A percentile compares a stretch with the other conserved stretches of the same genome.
phyloP scores from a whole-genome alignment of 2,329 filamentous ascomycete species.

The Pseudogymnoascus sp. region DNA sequence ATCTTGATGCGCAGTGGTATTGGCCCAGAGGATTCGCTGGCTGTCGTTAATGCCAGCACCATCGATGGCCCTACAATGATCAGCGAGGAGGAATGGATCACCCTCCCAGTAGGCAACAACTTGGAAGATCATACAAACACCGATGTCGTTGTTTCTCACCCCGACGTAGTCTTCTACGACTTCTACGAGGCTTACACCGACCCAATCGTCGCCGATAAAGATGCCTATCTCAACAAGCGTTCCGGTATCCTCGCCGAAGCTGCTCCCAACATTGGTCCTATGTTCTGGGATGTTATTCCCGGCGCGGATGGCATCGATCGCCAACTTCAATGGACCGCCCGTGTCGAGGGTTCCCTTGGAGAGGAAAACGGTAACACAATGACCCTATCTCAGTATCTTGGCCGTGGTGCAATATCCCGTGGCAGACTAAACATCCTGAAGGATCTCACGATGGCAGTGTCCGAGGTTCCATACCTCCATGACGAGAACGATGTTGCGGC shows the following conservation, averaged over 20 bases:
- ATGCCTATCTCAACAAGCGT: conserved; percentile 39
- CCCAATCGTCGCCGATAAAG: conserved; percentile 36
- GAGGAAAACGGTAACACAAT: conserved; percentile 22
- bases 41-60: conserved; percentile 16
- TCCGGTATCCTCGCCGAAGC: conserved; percentile 56
- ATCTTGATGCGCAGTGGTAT: conserved; percentile 56
- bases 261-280: conserved; percentile 56
- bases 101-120: conserved; percentile 51
- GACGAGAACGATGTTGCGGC: conserved; percentile 48
- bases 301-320: conserved; percentile 52
- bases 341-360: conserved; percentile 42
- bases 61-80: background rate
- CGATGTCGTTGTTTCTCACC: conserved; percentile 40
- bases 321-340: conserved; percentile 59
- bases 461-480: conserved; percentile 51
- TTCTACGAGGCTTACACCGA: conserved; percentile 51
- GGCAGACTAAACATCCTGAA: conserved; percentile 53
- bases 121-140: conserved; percentile 57
- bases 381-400: conserved; percentile 52
- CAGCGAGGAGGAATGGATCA: conserved; percentile 44
- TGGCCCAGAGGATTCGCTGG: conserved; percentile 39
- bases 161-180: conserved; percentile 48
- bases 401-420: conserved; percentile 51
- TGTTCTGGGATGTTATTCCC: conserved; percentile 53
- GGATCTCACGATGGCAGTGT: conserved; percentile 50